Conservation (phyloP, 129 eudicot species). For the Pittosporum tobira region DNA sequence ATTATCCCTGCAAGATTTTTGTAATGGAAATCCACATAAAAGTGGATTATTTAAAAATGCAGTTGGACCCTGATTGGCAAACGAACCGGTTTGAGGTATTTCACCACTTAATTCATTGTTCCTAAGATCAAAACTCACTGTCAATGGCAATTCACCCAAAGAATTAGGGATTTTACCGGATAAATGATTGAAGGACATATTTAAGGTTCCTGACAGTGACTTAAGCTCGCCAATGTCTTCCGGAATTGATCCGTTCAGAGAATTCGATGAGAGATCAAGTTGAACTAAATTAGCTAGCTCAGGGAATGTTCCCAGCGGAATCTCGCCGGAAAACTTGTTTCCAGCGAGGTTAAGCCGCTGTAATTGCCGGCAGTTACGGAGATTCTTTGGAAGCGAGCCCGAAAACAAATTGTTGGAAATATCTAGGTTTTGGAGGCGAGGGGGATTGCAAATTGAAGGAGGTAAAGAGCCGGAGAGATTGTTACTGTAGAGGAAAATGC, state of each 20-base stretch:
- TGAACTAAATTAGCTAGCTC: conserved; percentile 58
- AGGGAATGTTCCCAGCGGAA: conserved; percentile 64
- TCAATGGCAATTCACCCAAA: conserved; percentile 69
- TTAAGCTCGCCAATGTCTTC: conserved; percentile 77
- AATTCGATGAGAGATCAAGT: conserved; percentile 65
- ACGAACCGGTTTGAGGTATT: conserved; percentile 78
- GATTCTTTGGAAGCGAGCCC: conserved; percentile 37
- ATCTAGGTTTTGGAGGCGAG: conserved; percentile 70
- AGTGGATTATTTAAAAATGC: conserved; percentile 68
- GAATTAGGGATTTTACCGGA: conserved; percentile 69
- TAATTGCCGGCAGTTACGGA: conserved; percentile 57
- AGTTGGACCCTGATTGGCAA: conserved; percentile 82
- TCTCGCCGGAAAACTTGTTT: conserved; percentile 55
- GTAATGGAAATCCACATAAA: conserved; percentile 83
- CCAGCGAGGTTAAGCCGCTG: conserved; percentile 57
- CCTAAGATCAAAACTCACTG: conserved; percentile 81
- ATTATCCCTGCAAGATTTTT: conserved; percentile 37
- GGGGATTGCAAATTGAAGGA: conserved; percentile 48
- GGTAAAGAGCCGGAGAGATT: conserved; percentile 71
- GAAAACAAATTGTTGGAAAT: conserved; percentile 55
- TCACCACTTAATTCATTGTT: conserved; percentile 62
- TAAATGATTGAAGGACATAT: conserved; percentile 64
- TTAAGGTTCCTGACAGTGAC: conserved; percentile 71
- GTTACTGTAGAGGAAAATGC: conserved; percentile 60
- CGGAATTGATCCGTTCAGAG: conserved; percentile 53